Base-by-base conservation (phyloP, 768 basidiomycete species). In the Suillus clintonianus region DNA sequence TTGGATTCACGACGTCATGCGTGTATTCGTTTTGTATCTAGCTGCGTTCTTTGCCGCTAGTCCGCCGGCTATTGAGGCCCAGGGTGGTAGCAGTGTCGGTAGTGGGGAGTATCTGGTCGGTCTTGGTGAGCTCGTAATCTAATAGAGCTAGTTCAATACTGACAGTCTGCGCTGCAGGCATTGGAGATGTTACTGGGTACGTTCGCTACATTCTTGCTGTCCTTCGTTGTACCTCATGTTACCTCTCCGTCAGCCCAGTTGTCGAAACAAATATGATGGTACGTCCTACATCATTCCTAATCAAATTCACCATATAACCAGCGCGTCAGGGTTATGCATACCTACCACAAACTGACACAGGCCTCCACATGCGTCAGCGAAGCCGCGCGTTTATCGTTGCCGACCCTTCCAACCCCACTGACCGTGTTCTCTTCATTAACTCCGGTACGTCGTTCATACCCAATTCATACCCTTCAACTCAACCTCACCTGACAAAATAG, bases 261-360 rank as follows among this genome's bases (percentile, higher is more conserved):
- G 90, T 92, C 7, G 90, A 93, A 79, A 92, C 91, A 19, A 91
- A 91, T 66, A 89, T 92, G 87, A 90, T 91, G 89, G 89, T 86
- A 72, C 54, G 76, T 65, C 37, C 32, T 36, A 39, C 30, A 53
- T 58, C 41, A 50, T 53, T 36, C 43, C 50, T n/a, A 39, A 39
- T 50, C 22, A 17, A 30, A 36, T 14, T 43, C 50, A 60, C 7
- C 41, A 62, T 65, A 3, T 22, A 22, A 27, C 15, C 3, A 17
- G 45, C 57, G 34, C 64, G 58, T 37, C 61, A 89, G 87, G 90
- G 91, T 9, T 92, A 91, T 72, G 90, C 89, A 4, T 80, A 77
- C 2, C 69, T 87, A 9, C 70, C 79, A 1, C 91, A 94, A 72
- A 87, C 84, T 2, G 89, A 88, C 70, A 88, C 86, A 0, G 91